Base-by-base conservation (phyloP, 805 yeast genomes). In the Saccharomyces eubayanus region DNA sequence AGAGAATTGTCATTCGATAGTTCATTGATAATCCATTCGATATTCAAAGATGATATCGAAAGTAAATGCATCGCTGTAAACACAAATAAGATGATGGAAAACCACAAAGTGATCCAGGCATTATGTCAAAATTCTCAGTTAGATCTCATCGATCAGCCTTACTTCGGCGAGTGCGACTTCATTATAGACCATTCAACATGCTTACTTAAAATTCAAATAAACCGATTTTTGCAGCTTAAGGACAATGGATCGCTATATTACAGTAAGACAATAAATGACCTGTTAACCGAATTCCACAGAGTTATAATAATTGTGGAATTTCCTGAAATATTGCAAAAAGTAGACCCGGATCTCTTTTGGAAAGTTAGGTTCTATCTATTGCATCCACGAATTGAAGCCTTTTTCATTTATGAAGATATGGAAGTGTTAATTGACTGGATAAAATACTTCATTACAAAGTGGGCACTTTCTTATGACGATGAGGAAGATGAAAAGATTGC, bases 271-370 rank as follows among this genome's bases (percentile, higher is more conserved):
- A 10, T 66, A 2, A 43, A 41, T 16, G 40, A 48, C 8, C 48
- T 63, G 6, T 12, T 46, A 2, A 29, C 47, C 3, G 61, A 62
- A 30, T 66, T 57, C 47, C 51, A 54, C 31, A 58, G 41, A 14
- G 54, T 65, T 1, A 53, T 59, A 10, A 27, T 63, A 5, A 24
- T 63, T 5, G 36, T 62, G 2, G 61, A 62, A 45, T 65, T 60
- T 31, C 16, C 54, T 14, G 40, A 16, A 8, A 27, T 49, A 1
- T 29, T 59, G 14, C 58, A 56, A 24, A 16, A 29, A 1, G 49
- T 51, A 3, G 68, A 63, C 45, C 53, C 36, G 4, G 65, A 65
- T 28, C 53, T 59, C 10, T 58, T 65, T 41, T 63, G 68, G 68
- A 63, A 62, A 54, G 31, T 62, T 2, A 57, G 52, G 1, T 31